Evolutionary conservation across 106 monocot species (phyloP).

Genomic region (Dioscorea zingiberensis): DNA sequence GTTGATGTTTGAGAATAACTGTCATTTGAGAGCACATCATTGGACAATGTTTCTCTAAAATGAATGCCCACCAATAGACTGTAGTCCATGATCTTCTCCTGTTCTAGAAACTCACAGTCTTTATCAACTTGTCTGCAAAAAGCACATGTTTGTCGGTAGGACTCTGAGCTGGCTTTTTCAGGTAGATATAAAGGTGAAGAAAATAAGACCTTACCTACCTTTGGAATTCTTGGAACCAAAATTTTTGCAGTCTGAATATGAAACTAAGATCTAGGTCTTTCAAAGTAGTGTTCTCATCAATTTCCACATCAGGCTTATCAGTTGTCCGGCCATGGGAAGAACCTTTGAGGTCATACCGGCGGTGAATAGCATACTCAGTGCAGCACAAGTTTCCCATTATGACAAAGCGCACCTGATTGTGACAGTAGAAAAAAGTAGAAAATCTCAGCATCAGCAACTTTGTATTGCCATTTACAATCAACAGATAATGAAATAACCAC

Average conservation of each 20-base stretch:
- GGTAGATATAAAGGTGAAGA: background rate
- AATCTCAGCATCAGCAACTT: background rate
- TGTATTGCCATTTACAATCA: no score
- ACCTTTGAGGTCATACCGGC: conserved; percentile 30
- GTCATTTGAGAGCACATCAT: no score
- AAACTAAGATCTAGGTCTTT: conserved; percentile 40
- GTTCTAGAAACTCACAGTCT: conserved; percentile 15
- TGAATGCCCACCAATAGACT: conserved; percentile 24
- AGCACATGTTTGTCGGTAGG: background rate
- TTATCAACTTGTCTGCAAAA: conserved; percentile 18
- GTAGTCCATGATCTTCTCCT: conserved; percentile 21
- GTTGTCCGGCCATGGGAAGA: conserved; percentile 32
- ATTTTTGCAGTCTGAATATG: conserved; percentile 22
- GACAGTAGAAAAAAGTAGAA: background rate
- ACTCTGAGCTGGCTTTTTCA: background rate
- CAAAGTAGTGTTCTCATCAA: conserved; percentile 30
- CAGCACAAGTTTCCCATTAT: conserved; percentile 44
- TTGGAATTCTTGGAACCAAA: conserved; percentile 24
- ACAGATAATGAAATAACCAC: no score
- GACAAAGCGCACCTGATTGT: conserved; percentile 31
- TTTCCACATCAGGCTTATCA: conserved; percentile 28
- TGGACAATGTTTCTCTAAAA: conserved; percentile 1
- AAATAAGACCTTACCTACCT: conserved; percentile 13
- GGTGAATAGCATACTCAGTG: conserved; percentile 31
- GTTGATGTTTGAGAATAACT: no score